phyloP scores from a whole-genome alignment of 768 basidiomycete genomes.

The Calvatia gigantea region DNA sequence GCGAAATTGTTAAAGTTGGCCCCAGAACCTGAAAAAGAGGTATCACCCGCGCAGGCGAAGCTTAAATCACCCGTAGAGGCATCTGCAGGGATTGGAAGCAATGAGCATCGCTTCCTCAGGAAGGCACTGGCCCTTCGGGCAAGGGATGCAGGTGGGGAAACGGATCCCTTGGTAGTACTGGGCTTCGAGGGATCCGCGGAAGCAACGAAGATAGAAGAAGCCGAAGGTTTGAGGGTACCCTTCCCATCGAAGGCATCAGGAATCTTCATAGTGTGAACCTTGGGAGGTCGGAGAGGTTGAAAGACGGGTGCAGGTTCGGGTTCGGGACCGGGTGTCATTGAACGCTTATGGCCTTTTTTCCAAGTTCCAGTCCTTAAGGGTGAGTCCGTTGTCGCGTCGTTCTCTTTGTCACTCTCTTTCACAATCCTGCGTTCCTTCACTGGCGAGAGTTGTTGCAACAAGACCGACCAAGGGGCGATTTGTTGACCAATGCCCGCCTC shows the following conservation, averaged over 20 bases:
- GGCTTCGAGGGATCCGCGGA: neutral
- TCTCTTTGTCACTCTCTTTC: constrained; percentile 19
- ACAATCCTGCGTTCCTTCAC: constrained; percentile 6
- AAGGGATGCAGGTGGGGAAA: constrained; percentile 7
- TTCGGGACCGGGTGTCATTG: constrained; percentile 55
- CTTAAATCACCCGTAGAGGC: neutral
- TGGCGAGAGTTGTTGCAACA: constrained; percentile 28
- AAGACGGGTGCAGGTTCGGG: constrained; percentile 57
- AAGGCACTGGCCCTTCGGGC: constrained; percentile 10
- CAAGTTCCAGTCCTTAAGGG: constrained; percentile 15
- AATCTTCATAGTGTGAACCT: constrained; percentile 20
- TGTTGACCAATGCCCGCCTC: constrained; percentile 42
- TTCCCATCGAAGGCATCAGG: constrained; percentile 3
- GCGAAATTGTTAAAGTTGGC: neutral
- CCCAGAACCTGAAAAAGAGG: neutral
- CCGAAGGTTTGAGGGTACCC: constrained; percentile 1
- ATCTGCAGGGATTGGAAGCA: constrained; percentile 7
- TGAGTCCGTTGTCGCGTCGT: constrained; percentile 10
- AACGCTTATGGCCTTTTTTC: constrained; percentile 42
- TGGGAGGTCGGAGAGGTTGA: constrained; percentile 53
- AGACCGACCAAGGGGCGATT: constrained; percentile 60
- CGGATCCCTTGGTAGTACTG: neutral
- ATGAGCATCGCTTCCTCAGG: constrained; percentile 6
- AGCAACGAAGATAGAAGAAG: constrained; percentile 1
- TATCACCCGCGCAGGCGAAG: neutral